Base-by-base conservation (phyloP, 1,284 basidiomycete species). In the Entoloma clypeatum region DNA sequence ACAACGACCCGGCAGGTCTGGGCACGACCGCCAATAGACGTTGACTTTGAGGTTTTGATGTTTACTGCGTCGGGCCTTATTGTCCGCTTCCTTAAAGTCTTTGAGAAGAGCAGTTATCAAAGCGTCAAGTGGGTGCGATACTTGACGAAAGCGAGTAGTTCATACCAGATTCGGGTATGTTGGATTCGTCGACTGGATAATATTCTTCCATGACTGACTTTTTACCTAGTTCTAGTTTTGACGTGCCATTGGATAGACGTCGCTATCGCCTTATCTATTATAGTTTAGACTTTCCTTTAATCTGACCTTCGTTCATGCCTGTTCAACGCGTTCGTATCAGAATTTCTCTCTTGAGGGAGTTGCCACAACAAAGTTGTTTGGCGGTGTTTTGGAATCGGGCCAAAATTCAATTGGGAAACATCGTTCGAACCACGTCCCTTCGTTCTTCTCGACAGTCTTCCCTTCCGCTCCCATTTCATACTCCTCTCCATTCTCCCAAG, bases 1-100 rank as follows among this genome's bases (percentile, higher is more conserved):
- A 95, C 89, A 14, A 97, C 94, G 0, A 78, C 80, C 44, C 81
- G 88, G 30, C 93, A 97, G 75, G 82, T 93, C 2, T 99, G 96
- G 96, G 92, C 92, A 7, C 75, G 95, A 36, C 95, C 96, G 7
- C 96, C 96, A 5, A 98, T 99, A 57, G 91, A 96, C 55, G 81
- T 99, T 46, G 94, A 99, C 65, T 99, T 99, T 67, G 82, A 93
- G 68, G 95, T 99, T 43, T 75, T 99, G 55, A 99, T 99, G 95
- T 93, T 97, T 65, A 98, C 95, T 0, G 79, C 94, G 4, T 97
- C 93, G 6, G 96, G 96, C 0, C 64, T 99, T 53, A 84, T 96
- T 39, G 96, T 99, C 11, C 80, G 95, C 34, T 99, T 97, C 75
- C 67, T 99, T 58, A 99, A 98, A 64, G 94, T 99, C 17, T 97